These are phyloP conservation scores for Amorphotheca resinae DNA, from an alignment of 495 filamentous ascomycete species.

Conservation along the genomic window DNA sequence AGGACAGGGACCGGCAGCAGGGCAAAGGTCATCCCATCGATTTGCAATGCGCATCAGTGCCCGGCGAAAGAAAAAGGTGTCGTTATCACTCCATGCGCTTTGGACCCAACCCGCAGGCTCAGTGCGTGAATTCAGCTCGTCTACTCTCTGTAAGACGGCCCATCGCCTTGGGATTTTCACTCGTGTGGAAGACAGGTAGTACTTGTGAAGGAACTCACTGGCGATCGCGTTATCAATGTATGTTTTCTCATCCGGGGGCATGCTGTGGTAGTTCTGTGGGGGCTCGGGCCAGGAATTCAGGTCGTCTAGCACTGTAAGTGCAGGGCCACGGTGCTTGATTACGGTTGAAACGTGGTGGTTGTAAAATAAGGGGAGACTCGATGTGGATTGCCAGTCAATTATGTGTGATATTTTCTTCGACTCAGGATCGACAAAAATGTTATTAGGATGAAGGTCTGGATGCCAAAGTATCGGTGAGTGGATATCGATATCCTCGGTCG, in stretches of 20 bases:
- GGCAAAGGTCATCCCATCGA: constrained; percentile 22
- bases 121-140: constrained; percentile 1
- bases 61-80: constrained; percentile 27
- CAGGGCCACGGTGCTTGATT: constrained; percentile 19
- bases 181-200: constrained; percentile 21
- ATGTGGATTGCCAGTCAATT: constrained; percentile 23
- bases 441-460: constrained; percentile 24
- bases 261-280: constrained; percentile 20
- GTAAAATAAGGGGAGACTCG: constrained; percentile 11
- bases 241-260: constrained; percentile 19
- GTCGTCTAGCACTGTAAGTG: constrained; percentile 13
- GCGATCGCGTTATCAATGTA: constrained; percentile 20
- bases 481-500: background rate
- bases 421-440: constrained; percentile 24
- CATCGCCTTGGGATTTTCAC: constrained; percentile 23
- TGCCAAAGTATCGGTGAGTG: constrained; percentile 20
- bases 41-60: constrained; percentile 19
- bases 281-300: constrained; percentile 18
- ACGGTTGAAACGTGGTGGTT: constrained; percentile 21
- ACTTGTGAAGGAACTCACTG: constrained; percentile 23
- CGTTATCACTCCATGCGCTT: constrained; percentile 8
- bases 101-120: constrained; percentile 9
- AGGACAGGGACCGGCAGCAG: constrained; percentile 19
- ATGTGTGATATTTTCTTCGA: constrained; percentile 21
- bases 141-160: constrained; percentile 1